phyloP scores from a whole-genome alignment of 257 asterid species.

The Mitragyna speciosa region DNA sequence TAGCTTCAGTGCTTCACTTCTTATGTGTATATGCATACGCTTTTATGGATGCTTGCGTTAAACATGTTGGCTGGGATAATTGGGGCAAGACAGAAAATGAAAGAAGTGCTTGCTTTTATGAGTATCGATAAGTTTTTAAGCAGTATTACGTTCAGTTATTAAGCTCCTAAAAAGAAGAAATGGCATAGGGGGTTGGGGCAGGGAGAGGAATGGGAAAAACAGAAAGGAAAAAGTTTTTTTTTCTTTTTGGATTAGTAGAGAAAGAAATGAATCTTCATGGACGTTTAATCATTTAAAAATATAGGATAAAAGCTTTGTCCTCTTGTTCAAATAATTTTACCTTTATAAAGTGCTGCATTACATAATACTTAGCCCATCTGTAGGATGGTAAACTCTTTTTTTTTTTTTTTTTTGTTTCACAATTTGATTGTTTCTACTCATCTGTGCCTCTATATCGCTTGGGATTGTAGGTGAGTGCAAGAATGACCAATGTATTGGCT shows the following conservation, averaged over 20 bases:
- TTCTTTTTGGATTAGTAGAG: background rate
- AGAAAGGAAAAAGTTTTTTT: background rate
- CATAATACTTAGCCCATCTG: background rate
- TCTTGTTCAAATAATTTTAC: background rate
- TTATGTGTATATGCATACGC: constrained; percentile 74
- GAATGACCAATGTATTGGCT: background rate
- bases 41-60: constrained; percentile 72
- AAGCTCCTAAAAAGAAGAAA: background rate
- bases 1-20: no score
- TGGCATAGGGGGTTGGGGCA: background rate
- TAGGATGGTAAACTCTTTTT: background rate
- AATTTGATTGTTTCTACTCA: no score
- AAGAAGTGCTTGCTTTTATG: constrained; percentile 94
- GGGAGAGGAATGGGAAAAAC: background rate
- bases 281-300: no score
- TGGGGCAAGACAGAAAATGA: constrained; percentile 94
- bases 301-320: background rate
- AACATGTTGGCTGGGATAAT: constrained; percentile 82
- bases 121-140: constrained; percentile 61
- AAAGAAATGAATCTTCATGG: background rate
- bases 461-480: background rate
- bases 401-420: background rate
- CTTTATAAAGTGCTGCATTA: background rate
- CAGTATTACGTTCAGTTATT: background rate
- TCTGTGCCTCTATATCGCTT: background rate